Evolutionary conservation across 768 basidiomycete genomes (phyloP).

Genomic region (Macrolepiota dolichaula): DNA sequence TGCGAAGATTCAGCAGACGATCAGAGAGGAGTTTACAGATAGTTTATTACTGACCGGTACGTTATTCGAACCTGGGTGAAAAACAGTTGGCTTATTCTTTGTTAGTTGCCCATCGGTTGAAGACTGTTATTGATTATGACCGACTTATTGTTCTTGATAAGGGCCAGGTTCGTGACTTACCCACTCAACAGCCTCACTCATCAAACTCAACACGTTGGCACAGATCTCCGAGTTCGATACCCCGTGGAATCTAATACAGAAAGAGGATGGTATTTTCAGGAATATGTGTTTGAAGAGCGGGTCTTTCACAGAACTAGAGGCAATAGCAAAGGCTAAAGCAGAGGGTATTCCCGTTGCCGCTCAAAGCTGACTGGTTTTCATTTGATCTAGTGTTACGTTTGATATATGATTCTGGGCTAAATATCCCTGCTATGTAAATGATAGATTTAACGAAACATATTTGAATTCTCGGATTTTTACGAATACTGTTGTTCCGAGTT

Average conservation of each 20-base stretch:
- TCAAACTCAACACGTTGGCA: not conserved
- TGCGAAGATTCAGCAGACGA: slow-evolving; percentile 85
- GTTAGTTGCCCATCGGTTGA: slow-evolving; percentile 68
- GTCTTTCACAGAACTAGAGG: slow-evolving; percentile 57
- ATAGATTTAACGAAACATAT: too few species aligned
- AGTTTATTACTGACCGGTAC: slow-evolving; percentile 71
- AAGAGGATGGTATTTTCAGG: slow-evolving; percentile 59
- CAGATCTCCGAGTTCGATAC: slow-evolving; percentile 69
- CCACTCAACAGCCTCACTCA: not conserved
- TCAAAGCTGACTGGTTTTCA: not conserved
- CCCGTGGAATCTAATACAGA: slow-evolving; percentile 62
- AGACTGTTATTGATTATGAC: slow-evolving; percentile 81
- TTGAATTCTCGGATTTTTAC: too few species aligned
- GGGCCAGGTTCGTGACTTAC: slow-evolving; percentile 36
- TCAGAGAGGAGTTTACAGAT: slow-evolving; percentile 78
- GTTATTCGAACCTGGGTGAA: slow-evolving; percentile 16
- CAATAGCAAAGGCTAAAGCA: slow-evolving; percentile 48
- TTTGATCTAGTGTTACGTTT: not conserved
- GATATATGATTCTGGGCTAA: not conserved
- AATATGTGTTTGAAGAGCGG: slow-evolving; percentile 73
- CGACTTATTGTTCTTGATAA: slow-evolving; percentile 76
- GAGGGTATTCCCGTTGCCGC: not conserved
- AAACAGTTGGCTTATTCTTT: not conserved
- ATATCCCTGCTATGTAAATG: too few species aligned
- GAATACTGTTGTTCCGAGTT: too few species aligned